phyloP scores from a whole-genome alignment of 1,284 basidiomycete species.

The Cerrena zonata region DNA sequence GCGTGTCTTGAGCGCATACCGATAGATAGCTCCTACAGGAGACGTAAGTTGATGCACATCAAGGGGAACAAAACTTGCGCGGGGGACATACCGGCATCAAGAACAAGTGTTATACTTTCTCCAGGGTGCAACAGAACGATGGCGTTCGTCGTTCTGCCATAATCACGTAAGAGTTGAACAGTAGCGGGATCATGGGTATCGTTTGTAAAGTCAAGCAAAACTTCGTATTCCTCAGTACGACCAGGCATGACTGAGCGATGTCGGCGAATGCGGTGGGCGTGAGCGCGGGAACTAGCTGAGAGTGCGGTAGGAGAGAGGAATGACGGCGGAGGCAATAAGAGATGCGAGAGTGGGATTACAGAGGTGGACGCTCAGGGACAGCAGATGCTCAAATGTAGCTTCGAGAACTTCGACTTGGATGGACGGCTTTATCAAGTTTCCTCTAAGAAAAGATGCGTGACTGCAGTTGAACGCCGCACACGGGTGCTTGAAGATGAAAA shows the following conservation, averaged over 20 bases:
- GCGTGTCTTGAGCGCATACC: slow-evolving; percentile 60
- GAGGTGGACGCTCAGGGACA: slow-evolving; percentile 15
- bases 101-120: slow-evolving; percentile 57
- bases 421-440: background rate
- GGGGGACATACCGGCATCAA: slow-evolving; percentile 47
- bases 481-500: too few relatives aligned
- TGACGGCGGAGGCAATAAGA: slow-evolving; percentile 23
- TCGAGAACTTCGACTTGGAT: slow-evolving; percentile 23
- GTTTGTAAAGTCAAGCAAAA: slow-evolving; percentile 63
- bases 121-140: slow-evolving; percentile 56
- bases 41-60: slow-evolving; percentile 6
- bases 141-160: slow-evolving; percentile 49
- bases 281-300: slow-evolving; percentile 13
- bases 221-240: slow-evolving; percentile 51
- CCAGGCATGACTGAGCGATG: slow-evolving; percentile 36
- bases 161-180: slow-evolving; percentile 59
- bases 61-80: too few relatives aligned
- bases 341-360: slow-evolving; percentile 27
- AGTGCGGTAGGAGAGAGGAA: slow-evolving; percentile 18
- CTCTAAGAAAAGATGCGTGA: background rate
- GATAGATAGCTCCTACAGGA: slow-evolving; percentile 49
- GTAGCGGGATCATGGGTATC: slow-evolving; percentile 61
- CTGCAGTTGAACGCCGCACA: too few relatives aligned
- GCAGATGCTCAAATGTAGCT: slow-evolving; percentile 22
- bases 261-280: slow-evolving; percentile 12